Base-by-base conservation (phyloP, 768 basidiomycete genomes). In the Pluteus cervinus region DNA sequence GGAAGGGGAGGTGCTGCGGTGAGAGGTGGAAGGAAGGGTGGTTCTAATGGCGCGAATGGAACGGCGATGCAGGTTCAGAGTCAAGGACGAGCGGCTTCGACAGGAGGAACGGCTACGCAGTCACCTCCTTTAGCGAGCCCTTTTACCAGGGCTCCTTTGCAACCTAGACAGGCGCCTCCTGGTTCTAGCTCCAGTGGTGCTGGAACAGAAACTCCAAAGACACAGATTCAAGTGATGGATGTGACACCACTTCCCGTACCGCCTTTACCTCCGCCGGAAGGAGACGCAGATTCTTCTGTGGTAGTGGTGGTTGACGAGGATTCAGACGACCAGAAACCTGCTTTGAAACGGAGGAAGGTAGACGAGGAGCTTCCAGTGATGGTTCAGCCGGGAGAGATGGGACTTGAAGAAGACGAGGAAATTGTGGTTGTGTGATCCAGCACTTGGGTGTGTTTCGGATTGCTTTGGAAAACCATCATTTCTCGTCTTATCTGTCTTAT, bases 281-380 rank as follows among this genome's bases (percentile, higher is more conserved):
- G 52, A 43, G 56, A 63, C 46, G 41, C 67, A 12, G 65, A 67
- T 12, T 69, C 76, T 7, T 74, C 79, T n/a, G 71, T 79, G 23
- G 62, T 83, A 28, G 60, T 79, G 30, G 64, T 79, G n/a, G n/a
- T n/a, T n/a, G n/a, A n/a, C 22, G 81, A 83, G 42, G 80, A 81
- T 37, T 71, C 71, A 17, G 73, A 75, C 23, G 69, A 73, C 25
- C 68, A 75, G 30, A 69, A 65, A 24, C 77, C 79, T 29, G 68
- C 60, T 20, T 53, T 61, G 36, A 86, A 83, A 60, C 73, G 72
- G 45, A 68, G 81, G 50, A 74, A 70, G 54, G 39, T 74, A 14
- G 68, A 68, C 14, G 51, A 51, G 18, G 51, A 46, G 23, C 33
- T 47, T 33, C 32, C 51, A 35, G 39, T 7, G 22, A n/a, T 12